Conservation (phyloP, 2,329 filamentous ascomycete species). For the Epichloe bromicola region DNA sequence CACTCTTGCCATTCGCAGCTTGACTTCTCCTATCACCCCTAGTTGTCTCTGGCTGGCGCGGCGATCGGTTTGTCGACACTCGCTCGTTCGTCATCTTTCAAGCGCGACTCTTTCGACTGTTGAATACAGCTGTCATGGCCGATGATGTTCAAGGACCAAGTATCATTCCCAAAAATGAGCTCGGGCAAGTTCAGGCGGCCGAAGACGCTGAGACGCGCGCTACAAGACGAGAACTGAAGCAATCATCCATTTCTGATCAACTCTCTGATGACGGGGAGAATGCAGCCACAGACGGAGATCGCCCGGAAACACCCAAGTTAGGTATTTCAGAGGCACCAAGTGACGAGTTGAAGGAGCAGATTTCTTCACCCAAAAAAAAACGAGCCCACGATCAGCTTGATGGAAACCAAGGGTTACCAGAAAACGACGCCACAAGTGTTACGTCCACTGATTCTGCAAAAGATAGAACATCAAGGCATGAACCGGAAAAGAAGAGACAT, state of each 20-base stretch:
- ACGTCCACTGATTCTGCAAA: constrained; percentile 32
- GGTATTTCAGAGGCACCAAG: constrained; percentile 20
- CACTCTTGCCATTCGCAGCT: not conserved
- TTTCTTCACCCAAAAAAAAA: constrained; percentile 55
- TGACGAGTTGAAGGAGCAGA: constrained; percentile 31
- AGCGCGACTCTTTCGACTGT: not conserved
- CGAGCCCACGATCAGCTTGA: constrained; percentile 47
- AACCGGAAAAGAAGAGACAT: constrained; percentile 53
- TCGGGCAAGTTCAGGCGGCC: constrained; percentile 22
- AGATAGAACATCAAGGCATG: constrained; percentile 31
- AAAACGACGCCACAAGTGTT: constrained; percentile 30
- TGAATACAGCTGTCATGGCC: constrained; percentile 22
- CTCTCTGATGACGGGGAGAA: constrained; percentile 4
- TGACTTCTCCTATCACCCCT: not conserved
- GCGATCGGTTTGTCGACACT: not conserved
- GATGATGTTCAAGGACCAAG: constrained; percentile 29
- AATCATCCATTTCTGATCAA: constrained; percentile 46
- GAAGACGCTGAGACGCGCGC: constrained; percentile 53
- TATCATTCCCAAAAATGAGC: constrained; percentile 26
- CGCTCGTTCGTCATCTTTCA: not conserved
- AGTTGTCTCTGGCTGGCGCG: not conserved
- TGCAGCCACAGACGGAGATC: constrained; percentile 10
- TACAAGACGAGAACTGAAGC: constrained; percentile 50
- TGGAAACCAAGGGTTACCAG: constrained; percentile 28
- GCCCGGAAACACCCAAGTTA: constrained; percentile 22